A percentile compares a stretch with the other conserved stretches of the same genome.
Conservation (phyloP, 192 early-diverging fungal species). For the Coemansia sp. region DNA sequence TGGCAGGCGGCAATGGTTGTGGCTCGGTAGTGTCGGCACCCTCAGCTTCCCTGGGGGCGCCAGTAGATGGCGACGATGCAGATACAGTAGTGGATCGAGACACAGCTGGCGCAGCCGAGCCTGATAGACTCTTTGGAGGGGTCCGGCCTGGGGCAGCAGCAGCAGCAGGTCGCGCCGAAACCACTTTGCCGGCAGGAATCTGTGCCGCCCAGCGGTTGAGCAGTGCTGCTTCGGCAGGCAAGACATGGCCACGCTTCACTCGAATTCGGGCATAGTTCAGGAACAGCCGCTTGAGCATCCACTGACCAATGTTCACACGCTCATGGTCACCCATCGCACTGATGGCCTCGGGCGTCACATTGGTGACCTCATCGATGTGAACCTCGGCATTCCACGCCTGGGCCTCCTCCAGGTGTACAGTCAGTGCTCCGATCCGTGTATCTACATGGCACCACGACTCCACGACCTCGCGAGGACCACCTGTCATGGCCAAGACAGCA, state of each 20-base stretch:
- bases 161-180: conserved; percentile 12
- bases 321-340: conserved; percentile 33
- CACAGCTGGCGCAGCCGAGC: too few relatives aligned
- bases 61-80: too few relatives aligned
- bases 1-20: background rate
- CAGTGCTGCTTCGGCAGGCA: conserved; percentile 47
- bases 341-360: conserved; percentile 32
- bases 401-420: conserved; percentile 76
- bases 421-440: conserved; percentile 81
- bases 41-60: background rate
- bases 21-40: background rate
- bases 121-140: too few relatives aligned
- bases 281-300: conserved; percentile 49
- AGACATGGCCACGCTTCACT: conserved; percentile 70
- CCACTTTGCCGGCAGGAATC: conserved; percentile 36
- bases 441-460: conserved; percentile 91
- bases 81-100: too few relatives aligned
- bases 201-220: conserved; percentile 50
- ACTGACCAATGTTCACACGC: conserved; percentile 45
- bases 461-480: conserved; percentile 65
- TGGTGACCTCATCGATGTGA: conserved; percentile 75
- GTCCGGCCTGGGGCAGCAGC: too few relatives aligned
- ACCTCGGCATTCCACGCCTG: conserved; percentile 84
- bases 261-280: conserved; percentile 60
- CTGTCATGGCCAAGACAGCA: conserved; percentile 12